Conservation (phyloP, 768 basidiomycete species). For the Boletus reticulatus region DNA sequence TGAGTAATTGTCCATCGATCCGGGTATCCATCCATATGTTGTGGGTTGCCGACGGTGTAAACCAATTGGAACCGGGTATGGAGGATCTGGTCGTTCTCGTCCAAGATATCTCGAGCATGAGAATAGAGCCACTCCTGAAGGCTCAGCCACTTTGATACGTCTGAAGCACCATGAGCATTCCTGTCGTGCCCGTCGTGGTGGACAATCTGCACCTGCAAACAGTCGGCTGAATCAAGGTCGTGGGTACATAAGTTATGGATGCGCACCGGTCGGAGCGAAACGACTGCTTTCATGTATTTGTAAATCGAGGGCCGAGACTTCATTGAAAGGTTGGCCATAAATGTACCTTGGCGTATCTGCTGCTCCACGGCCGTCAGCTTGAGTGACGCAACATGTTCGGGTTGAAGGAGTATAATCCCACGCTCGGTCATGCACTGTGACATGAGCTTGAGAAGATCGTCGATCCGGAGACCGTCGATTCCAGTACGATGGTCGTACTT, state of each 20-base stretch:
- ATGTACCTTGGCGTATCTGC: no score
- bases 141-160: conserved; percentile 10
- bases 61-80: no score
- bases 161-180: neutral
- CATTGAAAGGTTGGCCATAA: no score
- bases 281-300: conserved; percentile 24
- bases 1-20: no score
- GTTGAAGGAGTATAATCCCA: no score
- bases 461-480: conserved; percentile 1
- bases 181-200: no score
- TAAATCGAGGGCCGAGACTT: neutral
- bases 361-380: no score
- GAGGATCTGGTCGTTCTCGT: no score
- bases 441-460: conserved; percentile 30
- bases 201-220: neutral
- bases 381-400: no score
- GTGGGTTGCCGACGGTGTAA: no score
- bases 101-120: no score
- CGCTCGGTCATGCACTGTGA: conserved; percentile 29
- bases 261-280: neutral
- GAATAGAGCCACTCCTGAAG: conserved; percentile 6
- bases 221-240: neutral
- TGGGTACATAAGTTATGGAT: neutral
- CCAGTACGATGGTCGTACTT: neutral
- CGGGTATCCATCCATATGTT: no score